Base-by-base conservation (phyloP, 805 yeast species). In the Metschnikowia colocasiae region DNA sequence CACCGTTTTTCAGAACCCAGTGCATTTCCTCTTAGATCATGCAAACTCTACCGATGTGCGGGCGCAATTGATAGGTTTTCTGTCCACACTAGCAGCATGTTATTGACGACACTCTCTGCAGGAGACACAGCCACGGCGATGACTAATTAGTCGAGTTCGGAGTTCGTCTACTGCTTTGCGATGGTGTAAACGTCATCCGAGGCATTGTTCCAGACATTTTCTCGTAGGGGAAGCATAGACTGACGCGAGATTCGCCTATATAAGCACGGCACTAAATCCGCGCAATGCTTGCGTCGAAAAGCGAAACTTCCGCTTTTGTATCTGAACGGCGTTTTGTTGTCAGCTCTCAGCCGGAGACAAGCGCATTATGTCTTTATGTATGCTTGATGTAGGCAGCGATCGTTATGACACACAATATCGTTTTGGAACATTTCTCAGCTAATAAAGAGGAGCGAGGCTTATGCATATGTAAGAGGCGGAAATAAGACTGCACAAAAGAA, bases 201-300 rank as follows among this genome's bases (percentile, higher is more conserved):
- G 34, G 42, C 34, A 35, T 35, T 35, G 38, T 35, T 9, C 23
- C 23, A 22, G 27, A 20, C 22, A 13, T 19, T 33, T 13, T 15
- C 25, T 27, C 25, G n/a, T 19, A 20, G 32, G 10, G 34, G 23
- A 20, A 39, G 33, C 34, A 27, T 15, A 20, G 18, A n/a, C 8
- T 39, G 34, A 39, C 26, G 42, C 42, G 34, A 29, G 42, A 19
- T 29, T 39, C 34, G 34, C 34, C 42, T 16, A 30, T 27, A 19
- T 8, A 27, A 30, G 42, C 20, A 19, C 29, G 26, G 33, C 27
- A 39, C 40, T n/a, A 36, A 36, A 36, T 36, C 30, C 42, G 42
- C 42, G 34, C 42, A 19, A 19, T 19, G 10, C 18, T 6, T 39
- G 34, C 42, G 33, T 19, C 42, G 34, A 25, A 10, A 19, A 36